Conservation (phyloP, 2,329 filamentous ascomycete species). For the Colletotrichum cordylinicola region DNA sequence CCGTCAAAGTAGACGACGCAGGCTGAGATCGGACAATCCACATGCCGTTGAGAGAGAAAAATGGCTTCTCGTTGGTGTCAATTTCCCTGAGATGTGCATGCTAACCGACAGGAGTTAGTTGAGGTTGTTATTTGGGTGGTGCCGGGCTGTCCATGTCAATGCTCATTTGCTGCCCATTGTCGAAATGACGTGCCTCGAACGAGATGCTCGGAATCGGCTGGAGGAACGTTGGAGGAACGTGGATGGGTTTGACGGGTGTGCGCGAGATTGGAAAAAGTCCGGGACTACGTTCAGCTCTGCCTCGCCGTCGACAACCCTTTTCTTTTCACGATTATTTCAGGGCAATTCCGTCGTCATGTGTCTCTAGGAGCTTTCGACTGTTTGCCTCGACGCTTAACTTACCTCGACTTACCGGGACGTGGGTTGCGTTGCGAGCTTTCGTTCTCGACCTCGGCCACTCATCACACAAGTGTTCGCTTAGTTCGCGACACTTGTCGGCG, state of each 20-base stretch:
- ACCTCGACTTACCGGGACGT: not conserved
- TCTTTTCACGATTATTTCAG: not conserved
- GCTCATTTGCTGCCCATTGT: not conserved
- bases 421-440: not conserved
- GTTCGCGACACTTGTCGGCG: not conserved
- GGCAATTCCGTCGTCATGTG: not conserved
- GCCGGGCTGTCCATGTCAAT: not conserved
- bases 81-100: not conserved
- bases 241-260: not conserved
- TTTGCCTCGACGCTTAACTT: not conserved
- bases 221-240: not conserved
- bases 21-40: not conserved
- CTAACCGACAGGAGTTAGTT: not conserved
- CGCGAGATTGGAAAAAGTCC: not conserved
- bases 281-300: not conserved
- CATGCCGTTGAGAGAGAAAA: not conserved
- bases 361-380: not conserved
- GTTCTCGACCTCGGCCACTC: accelerated
- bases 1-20: not conserved
- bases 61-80: not conserved
- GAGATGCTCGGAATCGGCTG: not conserved
- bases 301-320: not conserved
- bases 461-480: not conserved
- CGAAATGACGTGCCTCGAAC: not conserved
- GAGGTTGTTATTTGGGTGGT: not conserved